Base-by-base conservation (phyloP, 2,329 filamentous ascomycete species). In the Rhinocladiella mackenziei region DNA sequence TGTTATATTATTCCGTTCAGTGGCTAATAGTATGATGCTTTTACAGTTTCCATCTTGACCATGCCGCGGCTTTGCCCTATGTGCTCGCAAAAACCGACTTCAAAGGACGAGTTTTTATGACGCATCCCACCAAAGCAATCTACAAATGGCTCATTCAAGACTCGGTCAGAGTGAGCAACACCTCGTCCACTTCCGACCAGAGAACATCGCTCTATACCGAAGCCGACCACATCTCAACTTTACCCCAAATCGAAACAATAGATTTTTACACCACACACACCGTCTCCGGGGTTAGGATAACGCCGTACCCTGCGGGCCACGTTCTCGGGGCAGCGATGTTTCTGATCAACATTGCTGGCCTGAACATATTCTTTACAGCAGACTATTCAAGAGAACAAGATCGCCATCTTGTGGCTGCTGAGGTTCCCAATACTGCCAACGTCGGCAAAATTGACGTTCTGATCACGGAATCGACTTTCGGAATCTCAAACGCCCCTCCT, bases 131-230 rank as follows among this genome's bases (percentile, higher is more conserved):
- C 34, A 97, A 98, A 67, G 92, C 92, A 58, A 98, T 98, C 64
- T 98, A 98, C 77, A 97, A 97, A 70, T 97, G 92, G 91, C 80
- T 97, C 39, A 96, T 97, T 52, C 89, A 95, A 66, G 92, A 98
- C 67, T 94, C 89, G 56, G 87, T 98, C 32, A 83, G 92, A 47
- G 89, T 98, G 20, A 86, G 59, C 76, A 92, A 74, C 74, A 87
- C 61, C 22, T 73, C 75, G 2, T 78, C 76, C 37, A 78, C 76
- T 4, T 78, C 78, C 2, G 77, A 81, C 57, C 77, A 79, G 51
- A 73, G 77, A 54, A 77, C 78, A 17, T 75, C 78, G 29, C 80
- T 97, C 33, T 98, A 96, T 64, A 96, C 88, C 1, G 92, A 98
- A 67, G 84, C 91, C 57, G 92, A 98, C 62, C 89, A 97, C 65